Conservation (phyloP, 2,329 filamentous ascomycete species). For the Talaromyces sp. region DNA sequence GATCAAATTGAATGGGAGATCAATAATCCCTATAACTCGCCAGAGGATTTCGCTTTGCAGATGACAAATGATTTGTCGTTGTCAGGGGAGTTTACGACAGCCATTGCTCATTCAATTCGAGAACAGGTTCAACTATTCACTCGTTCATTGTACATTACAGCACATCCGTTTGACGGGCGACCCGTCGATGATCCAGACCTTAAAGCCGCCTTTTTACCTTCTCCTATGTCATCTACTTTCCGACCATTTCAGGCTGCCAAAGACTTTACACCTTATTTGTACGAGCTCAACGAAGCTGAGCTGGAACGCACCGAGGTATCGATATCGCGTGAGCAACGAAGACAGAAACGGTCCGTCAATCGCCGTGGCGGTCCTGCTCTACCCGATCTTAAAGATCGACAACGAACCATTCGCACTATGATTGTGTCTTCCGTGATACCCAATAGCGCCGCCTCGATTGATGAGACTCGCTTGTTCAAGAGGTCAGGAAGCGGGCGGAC, state of each 20-base stretch:
- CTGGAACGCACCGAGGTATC: conserved; percentile 86
- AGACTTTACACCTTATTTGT: conserved; percentile 88
- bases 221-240: conserved; percentile 77
- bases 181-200: conserved; percentile 90
- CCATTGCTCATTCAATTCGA: conserved; percentile 94
- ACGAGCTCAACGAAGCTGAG: conserved; percentile 86
- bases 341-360: conserved; percentile 93
- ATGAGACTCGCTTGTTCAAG: conserved; percentile 85
- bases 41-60: conserved; percentile 84
- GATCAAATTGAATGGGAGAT: conserved; percentile 99
- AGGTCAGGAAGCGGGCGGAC: conserved; percentile 59
- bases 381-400: conserved; percentile 92
- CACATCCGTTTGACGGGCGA: conserved; percentile 90
- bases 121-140: conserved; percentile 95
- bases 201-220: conserved; percentile 75
- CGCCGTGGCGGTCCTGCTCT: conserved; percentile 84
- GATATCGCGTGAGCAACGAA: conserved; percentile 85
- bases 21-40: conserved; percentile 88
- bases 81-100: conserved; percentile 91
- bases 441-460: conserved; percentile 71
- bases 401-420: conserved; percentile 85
- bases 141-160: conserved; percentile 84
- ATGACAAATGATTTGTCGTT: conserved; percentile 89
- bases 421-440: conserved; percentile 90
- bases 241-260: conserved; percentile 88